A percentile compares a stretch with the other conserved stretches of the same genome.
Conservation (phyloP, 352 stramenopile genomes). For the Globisporangium orthogonon region DNA sequence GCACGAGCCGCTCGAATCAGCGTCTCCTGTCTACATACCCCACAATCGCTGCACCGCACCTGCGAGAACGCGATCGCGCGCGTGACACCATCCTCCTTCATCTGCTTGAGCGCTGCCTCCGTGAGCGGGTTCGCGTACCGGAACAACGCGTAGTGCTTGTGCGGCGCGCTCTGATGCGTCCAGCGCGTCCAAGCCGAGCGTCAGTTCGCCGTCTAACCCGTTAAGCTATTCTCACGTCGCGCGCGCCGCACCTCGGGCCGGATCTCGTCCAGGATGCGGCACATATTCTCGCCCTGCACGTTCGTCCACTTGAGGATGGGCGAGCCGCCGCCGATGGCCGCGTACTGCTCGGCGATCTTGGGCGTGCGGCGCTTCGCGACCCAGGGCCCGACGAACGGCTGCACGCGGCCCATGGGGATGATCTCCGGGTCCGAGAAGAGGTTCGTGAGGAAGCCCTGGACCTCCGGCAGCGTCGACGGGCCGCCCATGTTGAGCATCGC, state of each 20-base stretch:
- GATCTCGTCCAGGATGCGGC: constrained; percentile 84
- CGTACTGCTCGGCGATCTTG: constrained; percentile 94
- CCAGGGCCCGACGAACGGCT: constrained; percentile 79
- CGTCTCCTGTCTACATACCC: too few relatives aligned
- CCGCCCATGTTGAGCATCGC: constrained; percentile 98
- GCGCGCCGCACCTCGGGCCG: constrained; percentile 52
- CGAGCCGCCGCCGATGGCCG: constrained; percentile 95
- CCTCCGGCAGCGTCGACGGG: constrained; percentile 91
- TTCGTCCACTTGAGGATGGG: constrained; percentile 98
- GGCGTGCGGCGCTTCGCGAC: constrained; percentile 88
- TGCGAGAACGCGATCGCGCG: constrained; percentile 96
- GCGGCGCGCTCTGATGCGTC: constrained; percentile 52
- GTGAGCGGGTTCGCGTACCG: constrained; percentile 98
- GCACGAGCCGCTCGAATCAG: background rate
- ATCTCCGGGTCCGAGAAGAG: constrained; percentile 99
- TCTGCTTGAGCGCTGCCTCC: constrained; percentile 93
- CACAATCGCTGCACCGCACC: constrained; percentile 9
- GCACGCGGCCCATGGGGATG: constrained; percentile 92
- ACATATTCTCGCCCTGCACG: constrained; percentile 91
- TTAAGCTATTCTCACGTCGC: background rate
- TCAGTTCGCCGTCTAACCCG: too few relatives aligned
- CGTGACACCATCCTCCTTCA: constrained; percentile 92
- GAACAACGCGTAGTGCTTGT: constrained; percentile 97
- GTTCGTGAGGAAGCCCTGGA: constrained; percentile 97
- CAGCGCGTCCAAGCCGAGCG: too few relatives aligned